phyloP scores from a whole-genome alignment of 1,139 yeast species.

The Candida freyschussii region DNA sequence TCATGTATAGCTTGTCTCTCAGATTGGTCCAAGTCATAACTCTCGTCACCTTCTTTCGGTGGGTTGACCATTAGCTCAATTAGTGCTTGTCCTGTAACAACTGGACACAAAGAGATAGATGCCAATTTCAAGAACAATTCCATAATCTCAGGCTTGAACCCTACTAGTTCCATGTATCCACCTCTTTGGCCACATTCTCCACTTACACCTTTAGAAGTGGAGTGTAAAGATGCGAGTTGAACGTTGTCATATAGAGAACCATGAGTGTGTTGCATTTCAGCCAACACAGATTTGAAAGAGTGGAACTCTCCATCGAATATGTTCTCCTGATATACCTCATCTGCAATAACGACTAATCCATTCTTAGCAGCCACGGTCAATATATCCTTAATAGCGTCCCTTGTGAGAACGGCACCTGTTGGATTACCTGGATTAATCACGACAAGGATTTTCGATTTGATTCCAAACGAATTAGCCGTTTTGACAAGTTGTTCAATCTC shows the following conservation, averaged over 20 bases:
- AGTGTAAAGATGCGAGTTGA: slow-evolving; percentile 88
- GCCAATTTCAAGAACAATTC: slow-evolving; percentile 78
- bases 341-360: slow-evolving; percentile 89
- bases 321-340: slow-evolving; percentile 95
- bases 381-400: slow-evolving; percentile 63
- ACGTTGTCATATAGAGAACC: slow-evolving; percentile 60
- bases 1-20: slow-evolving; percentile 62
- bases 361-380: slow-evolving; percentile 76
- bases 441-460: slow-evolving; percentile 74
- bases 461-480: slow-evolving; percentile 48
- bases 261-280: slow-evolving; percentile 48
- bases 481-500: slow-evolving; percentile 56
- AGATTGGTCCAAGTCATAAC: slow-evolving; percentile 58
- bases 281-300: slow-evolving; percentile 64
- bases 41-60: slow-evolving; percentile 70
- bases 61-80: slow-evolving; percentile 93
- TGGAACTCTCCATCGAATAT: slow-evolving; percentile 62
- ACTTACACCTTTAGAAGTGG: slow-evolving; percentile 92
- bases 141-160: slow-evolving; percentile 65
- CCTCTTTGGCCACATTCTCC: slow-evolving; percentile 99
- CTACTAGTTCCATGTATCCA: slow-evolving; percentile 93
- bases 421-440: slow-evolving; percentile 98
- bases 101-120: slow-evolving; percentile 87
- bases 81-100: slow-evolving; percentile 88
- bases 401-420: slow-evolving; percentile 77